Evolutionary conservation across 2,329 filamentous ascomycete genomes (phyloP).

Genomic region (Claviceps arundinis): DNA sequence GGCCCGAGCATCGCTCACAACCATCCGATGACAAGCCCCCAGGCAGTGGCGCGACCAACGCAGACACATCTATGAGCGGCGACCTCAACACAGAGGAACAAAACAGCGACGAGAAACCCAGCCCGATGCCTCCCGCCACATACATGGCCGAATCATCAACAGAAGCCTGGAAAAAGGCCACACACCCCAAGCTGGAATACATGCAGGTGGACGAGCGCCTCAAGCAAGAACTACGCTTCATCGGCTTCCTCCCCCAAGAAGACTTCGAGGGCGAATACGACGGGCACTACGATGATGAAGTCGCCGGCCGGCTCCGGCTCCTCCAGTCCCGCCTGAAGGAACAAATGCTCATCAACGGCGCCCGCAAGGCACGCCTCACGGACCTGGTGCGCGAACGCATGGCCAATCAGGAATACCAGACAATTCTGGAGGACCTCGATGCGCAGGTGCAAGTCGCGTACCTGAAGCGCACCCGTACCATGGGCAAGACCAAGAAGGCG

Average conservation of each 20-base stretch:
- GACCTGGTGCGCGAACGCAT: conserved; percentile 86
- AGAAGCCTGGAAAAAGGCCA: conserved; percentile 67
- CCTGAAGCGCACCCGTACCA: conserved; percentile 84
- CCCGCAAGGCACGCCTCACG: conserved; percentile 73
- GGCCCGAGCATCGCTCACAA: conserved; percentile 55
- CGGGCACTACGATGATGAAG: conserved; percentile 83
- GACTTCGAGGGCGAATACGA: conserved; percentile 62
- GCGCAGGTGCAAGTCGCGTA: conserved; percentile 90
- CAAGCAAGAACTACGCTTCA: conserved; percentile 79
- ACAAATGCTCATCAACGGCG: conserved; percentile 77
- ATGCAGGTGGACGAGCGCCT: conserved; percentile 78
- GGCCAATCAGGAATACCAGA: conserved; percentile 93
- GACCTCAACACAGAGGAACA: conserved; percentile 26
- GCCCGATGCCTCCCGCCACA: conserved; percentile 51
- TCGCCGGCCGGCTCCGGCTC: conserved; percentile 75
- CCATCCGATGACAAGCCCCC: conserved; percentile 43
- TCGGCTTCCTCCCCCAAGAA: conserved; percentile 69
- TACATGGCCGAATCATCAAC: conserved; percentile 66
- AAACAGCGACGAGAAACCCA: conserved; percentile 23
- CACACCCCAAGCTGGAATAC: conserved; percentile 68
- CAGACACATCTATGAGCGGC: conserved; percentile 43
- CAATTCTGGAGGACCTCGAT: conserved; percentile 93
- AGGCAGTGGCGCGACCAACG: conserved; percentile 36
- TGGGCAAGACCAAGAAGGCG: conserved; percentile 88
- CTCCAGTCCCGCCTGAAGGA: conserved; percentile 73